Conservation (phyloP, 345 rosid genomes). For the Pseudoturritis turrita region DNA sequence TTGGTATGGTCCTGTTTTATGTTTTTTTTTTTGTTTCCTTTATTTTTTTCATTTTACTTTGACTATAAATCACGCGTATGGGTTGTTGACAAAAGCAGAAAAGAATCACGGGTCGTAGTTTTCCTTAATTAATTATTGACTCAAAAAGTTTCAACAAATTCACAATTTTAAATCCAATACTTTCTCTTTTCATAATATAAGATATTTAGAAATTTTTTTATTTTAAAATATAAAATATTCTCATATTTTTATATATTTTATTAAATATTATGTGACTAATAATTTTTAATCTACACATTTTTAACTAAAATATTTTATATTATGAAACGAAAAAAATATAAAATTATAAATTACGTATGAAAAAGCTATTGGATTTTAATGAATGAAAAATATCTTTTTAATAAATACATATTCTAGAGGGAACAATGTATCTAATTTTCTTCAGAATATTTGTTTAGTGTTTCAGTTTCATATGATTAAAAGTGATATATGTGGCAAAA, state of each 20-base stretch:
- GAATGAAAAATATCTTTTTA: not conserved
- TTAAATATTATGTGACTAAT: too few species aligned
- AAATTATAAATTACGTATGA: not conserved
- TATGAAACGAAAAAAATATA: too few species aligned
- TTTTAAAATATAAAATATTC: too few species aligned
- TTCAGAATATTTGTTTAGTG: not conserved
- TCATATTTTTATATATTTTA: too few species aligned
- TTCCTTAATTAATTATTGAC: conserved; percentile 22
- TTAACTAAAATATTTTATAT: too few species aligned
- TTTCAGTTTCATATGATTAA: not conserved
- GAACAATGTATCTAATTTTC: not conserved
- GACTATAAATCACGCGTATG: conserved; percentile 31
- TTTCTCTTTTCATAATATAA: too few species aligned
- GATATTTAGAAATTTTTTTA: too few species aligned
- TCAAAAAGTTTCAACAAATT: not conserved
- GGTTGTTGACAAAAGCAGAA: conserved; percentile 24
- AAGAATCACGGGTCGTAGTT: conserved; percentile 29
- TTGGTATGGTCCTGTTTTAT: conserved; percentile 15
- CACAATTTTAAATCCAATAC: not conserved
- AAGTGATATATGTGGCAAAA: too few species aligned
- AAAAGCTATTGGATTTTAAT: not conserved
- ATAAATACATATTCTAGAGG: not conserved
- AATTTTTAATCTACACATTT: too few species aligned
- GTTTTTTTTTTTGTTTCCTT: not conserved
- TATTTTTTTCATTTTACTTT: not conserved